phyloP scores from a whole-genome alignment of 495 filamentous ascomycete genomes.

The Hyaloscypha bicolor region DNA sequence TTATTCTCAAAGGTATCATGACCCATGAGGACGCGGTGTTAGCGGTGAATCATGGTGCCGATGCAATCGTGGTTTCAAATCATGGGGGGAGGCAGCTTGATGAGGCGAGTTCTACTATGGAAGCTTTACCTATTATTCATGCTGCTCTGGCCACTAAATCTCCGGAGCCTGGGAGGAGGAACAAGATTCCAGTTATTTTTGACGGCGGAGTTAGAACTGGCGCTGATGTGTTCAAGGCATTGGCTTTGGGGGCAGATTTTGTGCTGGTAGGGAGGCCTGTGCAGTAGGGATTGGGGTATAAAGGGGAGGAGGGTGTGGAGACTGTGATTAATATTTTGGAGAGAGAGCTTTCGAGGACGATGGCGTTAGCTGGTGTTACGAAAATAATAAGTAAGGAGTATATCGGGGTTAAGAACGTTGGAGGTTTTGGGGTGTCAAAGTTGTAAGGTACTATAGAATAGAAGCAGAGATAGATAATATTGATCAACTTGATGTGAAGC shows the following conservation, averaged over 20 bases:
- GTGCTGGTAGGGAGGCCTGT: background rate
- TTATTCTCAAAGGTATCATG: background rate
- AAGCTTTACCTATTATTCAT: background rate
- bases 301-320: background rate
- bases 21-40: background rate
- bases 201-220: background rate
- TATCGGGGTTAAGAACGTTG: background rate
- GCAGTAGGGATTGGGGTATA: background rate
- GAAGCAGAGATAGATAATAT: no score
- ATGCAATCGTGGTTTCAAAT: background rate
- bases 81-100: background rate
- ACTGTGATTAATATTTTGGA: background rate
- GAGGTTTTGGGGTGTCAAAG: background rate
- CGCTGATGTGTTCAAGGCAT: background rate
- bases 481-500: no score
- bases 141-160: background rate
- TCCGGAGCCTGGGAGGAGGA: background rate
- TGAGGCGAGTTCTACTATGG: background rate
- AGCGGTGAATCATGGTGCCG: background rate
- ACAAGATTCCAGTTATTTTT: background rate
- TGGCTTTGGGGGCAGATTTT: background rate
- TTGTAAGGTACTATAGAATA: background rate
- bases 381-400: background rate
- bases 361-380: background rate
- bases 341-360: background rate